phyloP scores from a whole-genome alignment of 169 alveolate species.

The Plasmodium fragile region DNA sequence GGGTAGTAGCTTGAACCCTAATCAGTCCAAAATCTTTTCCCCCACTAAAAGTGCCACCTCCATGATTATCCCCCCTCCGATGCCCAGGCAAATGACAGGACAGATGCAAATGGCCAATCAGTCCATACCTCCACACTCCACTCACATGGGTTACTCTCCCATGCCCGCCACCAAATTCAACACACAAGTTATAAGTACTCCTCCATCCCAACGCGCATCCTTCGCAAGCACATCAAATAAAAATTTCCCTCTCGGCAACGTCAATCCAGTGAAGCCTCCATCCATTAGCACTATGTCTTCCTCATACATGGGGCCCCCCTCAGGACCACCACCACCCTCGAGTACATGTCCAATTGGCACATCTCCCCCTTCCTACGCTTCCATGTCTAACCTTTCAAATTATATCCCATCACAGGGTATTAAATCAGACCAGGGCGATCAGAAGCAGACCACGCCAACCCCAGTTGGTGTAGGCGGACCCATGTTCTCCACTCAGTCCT shows the following conservation, averaged over 20 bases:
- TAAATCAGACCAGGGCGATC: conserved; percentile 5
- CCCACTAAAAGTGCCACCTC: conserved; percentile 28
- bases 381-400: conserved; percentile 14
- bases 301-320: background rate
- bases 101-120: background rate
- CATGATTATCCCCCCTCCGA: conserved; percentile 7
- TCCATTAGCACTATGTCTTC: background rate
- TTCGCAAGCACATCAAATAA: conserved; percentile 7
- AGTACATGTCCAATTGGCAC: conserved; percentile 14
- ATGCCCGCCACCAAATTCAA: background rate
- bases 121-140: background rate
- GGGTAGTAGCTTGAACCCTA: background rate
- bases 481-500: conserved; percentile 19
- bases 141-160: background rate
- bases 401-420: background rate
- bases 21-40: background rate
- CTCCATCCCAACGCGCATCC: conserved; percentile 13
- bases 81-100: background rate
- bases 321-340: background rate
- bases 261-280: conserved; percentile 2
- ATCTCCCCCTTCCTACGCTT: background rate
- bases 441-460: background rate
- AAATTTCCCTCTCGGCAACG: background rate
- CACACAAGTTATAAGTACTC: background rate
- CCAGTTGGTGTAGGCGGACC: background rate